Percentiles rank a stretch among this genome's conserved stretches.
Evolutionary conservation across 2,329 filamentous ascomycete genomes (phyloP).

Genomic region (Botryosphaeria agaves): DNA sequence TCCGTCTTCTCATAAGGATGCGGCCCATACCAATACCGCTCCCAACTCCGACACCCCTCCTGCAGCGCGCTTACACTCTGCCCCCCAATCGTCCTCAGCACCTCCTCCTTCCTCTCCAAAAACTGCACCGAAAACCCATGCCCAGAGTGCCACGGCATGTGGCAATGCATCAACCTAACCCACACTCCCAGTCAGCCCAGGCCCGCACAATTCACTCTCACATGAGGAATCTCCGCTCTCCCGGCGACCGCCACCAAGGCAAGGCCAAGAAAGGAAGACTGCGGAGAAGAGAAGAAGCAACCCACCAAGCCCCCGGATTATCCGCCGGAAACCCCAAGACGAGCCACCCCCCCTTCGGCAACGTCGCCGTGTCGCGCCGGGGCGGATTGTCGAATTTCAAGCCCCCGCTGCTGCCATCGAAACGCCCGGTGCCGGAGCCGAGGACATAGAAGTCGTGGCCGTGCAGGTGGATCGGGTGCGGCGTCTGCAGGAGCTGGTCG

Average conservation of each 20-base stretch:
- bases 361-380: conserved; percentile 2
- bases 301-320: conserved; percentile 4
- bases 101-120: conserved; percentile 3
- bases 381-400: conserved; percentile 9
- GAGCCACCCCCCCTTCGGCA: conserved; percentile 1
- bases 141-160: conserved; percentile 43
- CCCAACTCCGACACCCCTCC: too few species aligned
- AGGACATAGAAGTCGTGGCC: conserved; percentile 15
- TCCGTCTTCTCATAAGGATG: too few species aligned
- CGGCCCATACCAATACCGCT: too few species aligned
- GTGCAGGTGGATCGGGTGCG: conserved; percentile 17
- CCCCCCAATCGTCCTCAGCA: conserved; percentile 2
- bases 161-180: conserved; percentile 24
- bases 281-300: too few species aligned
- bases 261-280: too few species aligned
- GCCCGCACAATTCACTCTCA: too few species aligned
- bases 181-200: too few species aligned
- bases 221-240: too few species aligned
- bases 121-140: conserved; percentile 30
- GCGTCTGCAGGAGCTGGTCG: conserved; percentile 12
- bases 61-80: too few species aligned
- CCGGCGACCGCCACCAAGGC: too few species aligned
- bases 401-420: conserved; percentile 7
- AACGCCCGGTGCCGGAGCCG: conserved; percentile 9
- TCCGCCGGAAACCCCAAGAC: conserved; percentile 4